phyloP scores from a whole-genome alignment of 1,284 basidiomycete genomes.

The Rugosomyces carneus region DNA sequence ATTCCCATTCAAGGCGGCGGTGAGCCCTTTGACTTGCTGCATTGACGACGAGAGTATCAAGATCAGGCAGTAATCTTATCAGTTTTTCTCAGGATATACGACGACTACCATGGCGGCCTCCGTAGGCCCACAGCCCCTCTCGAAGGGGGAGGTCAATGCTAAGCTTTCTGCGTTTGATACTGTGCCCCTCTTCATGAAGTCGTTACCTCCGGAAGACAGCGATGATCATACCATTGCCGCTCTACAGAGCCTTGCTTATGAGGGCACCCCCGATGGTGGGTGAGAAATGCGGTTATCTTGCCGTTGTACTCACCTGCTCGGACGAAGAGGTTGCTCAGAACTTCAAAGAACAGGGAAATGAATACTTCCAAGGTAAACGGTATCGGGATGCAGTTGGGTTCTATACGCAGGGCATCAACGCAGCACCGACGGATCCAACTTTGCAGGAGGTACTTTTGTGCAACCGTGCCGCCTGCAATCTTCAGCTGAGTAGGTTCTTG shows the following conservation, averaged over 20 bases:
- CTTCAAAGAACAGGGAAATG: constrained; percentile 95
- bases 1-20: constrained; percentile 53
- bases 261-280: constrained; percentile 91
- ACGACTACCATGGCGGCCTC: not conserved
- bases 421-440: constrained; percentile 59
- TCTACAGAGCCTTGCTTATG: constrained; percentile 80
- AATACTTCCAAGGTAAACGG: constrained; percentile 84
- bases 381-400: constrained; percentile 86
- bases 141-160: constrained; percentile 35
- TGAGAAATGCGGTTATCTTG: constrained; percentile 20
- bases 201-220: constrained; percentile 65
- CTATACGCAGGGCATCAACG: constrained; percentile 87
- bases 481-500: constrained; percentile 67
- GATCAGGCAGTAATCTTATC: not conserved
- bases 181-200: constrained; percentile 89
- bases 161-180: constrained; percentile 49
- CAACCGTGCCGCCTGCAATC: constrained; percentile 91
- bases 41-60: not conserved
- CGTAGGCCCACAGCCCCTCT: constrained; percentile 27
- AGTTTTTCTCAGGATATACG: not conserved
- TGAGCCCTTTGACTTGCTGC: constrained; percentile 42
- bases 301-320: not conserved
- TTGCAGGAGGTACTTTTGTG: constrained; percentile 72
- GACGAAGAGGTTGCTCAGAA: constrained; percentile 79
- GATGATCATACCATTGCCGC: constrained; percentile 73